These are phyloP conservation scores for Aspergillus pseudoviridinutans DNA, from an alignment of 2,329 filamentous ascomycete species.

Conservation along the genomic window DNA sequence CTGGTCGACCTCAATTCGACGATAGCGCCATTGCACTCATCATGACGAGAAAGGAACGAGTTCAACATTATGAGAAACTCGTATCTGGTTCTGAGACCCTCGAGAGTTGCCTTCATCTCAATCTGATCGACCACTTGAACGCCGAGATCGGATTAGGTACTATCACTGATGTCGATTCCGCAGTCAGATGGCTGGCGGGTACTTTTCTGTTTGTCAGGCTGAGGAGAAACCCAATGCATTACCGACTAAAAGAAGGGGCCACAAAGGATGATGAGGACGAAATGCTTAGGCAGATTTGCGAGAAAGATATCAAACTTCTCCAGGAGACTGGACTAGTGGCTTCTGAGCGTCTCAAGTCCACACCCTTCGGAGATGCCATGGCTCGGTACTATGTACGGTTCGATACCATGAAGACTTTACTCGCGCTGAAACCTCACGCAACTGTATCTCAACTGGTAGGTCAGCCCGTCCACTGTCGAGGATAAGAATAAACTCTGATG, in stretches of 20 bases:
- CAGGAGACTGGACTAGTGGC: conserved; percentile 57
- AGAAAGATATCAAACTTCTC: conserved; percentile 63
- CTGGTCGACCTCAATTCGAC: conserved; percentile 80
- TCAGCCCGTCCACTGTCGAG: conserved; percentile 1
- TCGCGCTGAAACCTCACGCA: conserved; percentile 58
- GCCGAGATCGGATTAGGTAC: conserved; percentile 77
- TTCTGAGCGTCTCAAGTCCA: conserved; percentile 53
- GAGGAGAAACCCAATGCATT: conserved; percentile 65
- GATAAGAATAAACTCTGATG: conserved; percentile 7
- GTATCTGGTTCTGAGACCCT: conserved; percentile 68
- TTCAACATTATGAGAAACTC: conserved; percentile 66
- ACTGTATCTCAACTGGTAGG: conserved; percentile 66
- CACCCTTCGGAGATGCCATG: conserved; percentile 75
- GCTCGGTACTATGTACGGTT: conserved; percentile 77
- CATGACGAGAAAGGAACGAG: conserved; percentile 66
- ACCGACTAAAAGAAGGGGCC: conserved; percentile 58
- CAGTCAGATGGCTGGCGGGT: conserved; percentile 69
- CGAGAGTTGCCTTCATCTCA: conserved; percentile 74
- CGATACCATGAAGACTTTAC: conserved; percentile 69
- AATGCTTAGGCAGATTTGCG: conserved; percentile 66
- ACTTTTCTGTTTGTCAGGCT: conserved; percentile 77
- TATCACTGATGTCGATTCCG: conserved; percentile 60
- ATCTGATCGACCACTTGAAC: conserved; percentile 79
- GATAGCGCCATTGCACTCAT: conserved; percentile 72
- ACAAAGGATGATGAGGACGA: conserved; percentile 55